These are phyloP conservation scores for Cladochytrium replicatum DNA, from an alignment of 192 early-diverging fungal species.

Conservation along the genomic window DNA sequence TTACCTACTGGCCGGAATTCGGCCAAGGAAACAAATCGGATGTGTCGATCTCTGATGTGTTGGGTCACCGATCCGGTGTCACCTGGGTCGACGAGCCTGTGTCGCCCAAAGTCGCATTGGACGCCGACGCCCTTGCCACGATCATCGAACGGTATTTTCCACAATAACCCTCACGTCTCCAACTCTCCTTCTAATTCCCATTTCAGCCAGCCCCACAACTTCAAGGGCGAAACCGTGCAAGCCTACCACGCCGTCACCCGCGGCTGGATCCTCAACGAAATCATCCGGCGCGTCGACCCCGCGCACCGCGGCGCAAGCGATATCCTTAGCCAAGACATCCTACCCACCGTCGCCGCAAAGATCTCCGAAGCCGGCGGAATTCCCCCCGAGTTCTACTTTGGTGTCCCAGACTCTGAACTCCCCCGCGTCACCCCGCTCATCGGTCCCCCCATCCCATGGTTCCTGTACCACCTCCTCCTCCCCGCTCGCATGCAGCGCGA, in stretches of 20 bases:
- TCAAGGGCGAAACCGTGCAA: constrained; percentile 33
- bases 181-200: no score
- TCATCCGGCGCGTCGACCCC: constrained; percentile 53
- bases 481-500: constrained; percentile 24
- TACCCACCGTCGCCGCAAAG: no score
- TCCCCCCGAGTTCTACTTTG: constrained; percentile 47
- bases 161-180: no score
- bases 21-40: constrained; percentile 56
- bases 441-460: constrained; percentile 30
- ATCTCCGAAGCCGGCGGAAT: no score
- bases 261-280: constrained; percentile 65
- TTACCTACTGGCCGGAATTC: constrained; percentile 66
- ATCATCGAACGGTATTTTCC: no score
- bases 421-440: constrained; percentile 33
- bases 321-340: constrained; percentile 48
- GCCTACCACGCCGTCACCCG: constrained; percentile 56
- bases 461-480: constrained; percentile 34
- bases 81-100: constrained; percentile 44
- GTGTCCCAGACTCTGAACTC: constrained; percentile 19
- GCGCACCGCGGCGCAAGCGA: constrained; percentile 44
- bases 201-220: constrained; percentile 57
- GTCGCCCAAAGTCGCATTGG: constrained; percentile 28
- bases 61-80: constrained; percentile 59
- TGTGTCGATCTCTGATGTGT: constrained; percentile 50
- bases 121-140: constrained; percentile 40